Evolutionary conservation across 2,329 filamentous ascomycete species (phyloP).

Genomic region (Monascus ruber): DNA sequence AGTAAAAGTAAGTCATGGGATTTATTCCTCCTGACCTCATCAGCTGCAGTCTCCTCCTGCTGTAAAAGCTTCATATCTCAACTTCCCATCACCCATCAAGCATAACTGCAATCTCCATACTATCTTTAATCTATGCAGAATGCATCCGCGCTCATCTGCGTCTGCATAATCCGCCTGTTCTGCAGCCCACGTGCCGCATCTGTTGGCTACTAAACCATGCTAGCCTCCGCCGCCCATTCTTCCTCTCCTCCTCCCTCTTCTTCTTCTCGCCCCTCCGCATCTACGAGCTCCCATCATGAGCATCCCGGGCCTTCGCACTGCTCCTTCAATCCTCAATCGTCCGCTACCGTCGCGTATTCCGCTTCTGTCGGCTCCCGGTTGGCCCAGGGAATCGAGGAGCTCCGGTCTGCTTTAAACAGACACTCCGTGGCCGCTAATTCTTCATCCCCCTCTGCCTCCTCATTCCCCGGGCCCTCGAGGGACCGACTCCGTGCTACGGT

Average conservation of each 20-base stretch:
- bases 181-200: too few species aligned
- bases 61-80: too few species aligned
- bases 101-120: too few species aligned
- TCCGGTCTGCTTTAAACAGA: constrained; percentile 27
- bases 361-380: constrained; percentile 13
- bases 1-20: too few species aligned
- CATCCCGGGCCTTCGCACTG: not conserved
- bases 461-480: constrained; percentile 6
- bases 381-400: constrained; percentile 26
- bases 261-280: constrained; percentile 7
- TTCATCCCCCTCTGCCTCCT: constrained; percentile 13
- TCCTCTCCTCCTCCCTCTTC: constrained; percentile 31
- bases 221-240: constrained; percentile 22
- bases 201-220: not conserved
- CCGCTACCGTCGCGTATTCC: constrained; percentile 2
- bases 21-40: too few species aligned
- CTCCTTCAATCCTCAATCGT: not conserved
- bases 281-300: constrained; percentile 2
- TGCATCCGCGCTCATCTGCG: too few species aligned
- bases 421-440: constrained; percentile 27
- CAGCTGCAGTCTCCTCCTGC: too few species aligned
- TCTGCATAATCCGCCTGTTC: too few species aligned
- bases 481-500: constrained; percentile 22
- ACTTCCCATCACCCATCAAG: too few species aligned
- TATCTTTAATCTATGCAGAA: too few species aligned